phyloP scores from a whole-genome alignment of 768 basidiomycete genomes.

The Lactarius akahatsu region DNA sequence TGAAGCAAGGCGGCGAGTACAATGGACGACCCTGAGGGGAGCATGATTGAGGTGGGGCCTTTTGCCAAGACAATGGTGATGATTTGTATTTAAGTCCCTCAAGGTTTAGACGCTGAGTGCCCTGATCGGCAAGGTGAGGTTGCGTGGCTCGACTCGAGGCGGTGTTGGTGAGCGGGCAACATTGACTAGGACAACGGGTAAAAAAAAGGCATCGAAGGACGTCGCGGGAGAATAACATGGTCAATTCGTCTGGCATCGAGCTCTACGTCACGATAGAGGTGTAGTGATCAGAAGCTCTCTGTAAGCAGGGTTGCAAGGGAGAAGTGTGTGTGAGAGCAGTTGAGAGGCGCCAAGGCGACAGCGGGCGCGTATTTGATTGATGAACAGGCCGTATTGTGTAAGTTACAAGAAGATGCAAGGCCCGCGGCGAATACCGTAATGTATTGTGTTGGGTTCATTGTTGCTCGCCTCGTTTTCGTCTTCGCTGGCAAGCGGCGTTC shows the following conservation, averaged over 20 bases:
- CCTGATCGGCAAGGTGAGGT: not conserved
- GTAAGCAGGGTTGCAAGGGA: not conserved
- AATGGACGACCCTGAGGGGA: conserved; percentile 1
- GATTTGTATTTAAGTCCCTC: not conserved
- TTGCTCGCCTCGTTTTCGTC: no score
- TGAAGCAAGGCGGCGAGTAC: conserved; percentile 8
- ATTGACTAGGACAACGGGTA: not conserved
- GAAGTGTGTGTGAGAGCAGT: not conserved
- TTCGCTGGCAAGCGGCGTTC: no score
- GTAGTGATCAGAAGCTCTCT: not conserved
- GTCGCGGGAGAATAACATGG: not conserved
- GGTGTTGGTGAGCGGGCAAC: not conserved
- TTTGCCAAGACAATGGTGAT: not conserved
- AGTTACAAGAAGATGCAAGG: no score
- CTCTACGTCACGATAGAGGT: not conserved
- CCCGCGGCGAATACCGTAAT: no score
- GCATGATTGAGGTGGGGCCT: conserved; percentile 6
- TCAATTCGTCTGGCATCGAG: not conserved
- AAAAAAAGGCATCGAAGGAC: not conserved
- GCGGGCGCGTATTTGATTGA: not conserved
- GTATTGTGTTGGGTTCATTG: no score
- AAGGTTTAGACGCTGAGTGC: not conserved
- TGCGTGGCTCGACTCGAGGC: not conserved
- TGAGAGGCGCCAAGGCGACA: not conserved
- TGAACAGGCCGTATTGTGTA: no score